Evolutionary conservation across 2,329 filamentous ascomycete genomes (phyloP), one percentile per base, ranked within the genome.

Genomic region (Neopestalotiopsis clavispora): DNA sequence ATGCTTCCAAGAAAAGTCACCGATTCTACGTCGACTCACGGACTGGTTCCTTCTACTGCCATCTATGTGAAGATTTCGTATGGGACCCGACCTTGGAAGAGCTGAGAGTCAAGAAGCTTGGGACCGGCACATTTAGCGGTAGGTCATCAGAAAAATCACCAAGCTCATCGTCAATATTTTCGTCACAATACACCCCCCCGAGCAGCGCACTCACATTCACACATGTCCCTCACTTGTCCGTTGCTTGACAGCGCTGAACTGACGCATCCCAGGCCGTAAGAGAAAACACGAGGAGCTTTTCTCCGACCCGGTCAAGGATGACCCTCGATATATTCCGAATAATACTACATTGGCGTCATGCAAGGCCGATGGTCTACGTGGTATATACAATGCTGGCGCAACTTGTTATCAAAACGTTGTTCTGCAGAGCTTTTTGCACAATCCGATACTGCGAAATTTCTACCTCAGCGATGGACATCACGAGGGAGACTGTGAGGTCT

Each of bases 331-430:
- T 74, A 91, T 97, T 72, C 87, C 90, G 56, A 86, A 86, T 70
- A 97, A 98, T 77, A 95, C 94, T 13, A 91, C 88, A 34, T 88
- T 90, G 68, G 91, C 93, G 6, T 92, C 94, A 13, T 98, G 95
- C 78, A 90, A 93, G 68, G 94, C 94, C 20, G 94, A 92, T 73
- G 95, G 96, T 10, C 89, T 98, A 52, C 90, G 96, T 45, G 95
- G 95, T 40, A 92, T 99, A 70, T 98, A 97, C 81, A 99, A 98
- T 77, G 95, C 97, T 79, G 96, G 95, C n/a, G 94, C 97, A 69
- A 98, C 96, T 12, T 99, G 95, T 83, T 99, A 98, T 81, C 95
- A 98, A 87, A 97, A 96, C 75, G 95, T 98, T 38, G 94, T 98
- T 62, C 86, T 99, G 17, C 96, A 98, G 80, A 94, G 92, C 68